Conservation (phyloP, 768 basidiomycete genomes). For the Xerocomus brunneocitrinus region DNA sequence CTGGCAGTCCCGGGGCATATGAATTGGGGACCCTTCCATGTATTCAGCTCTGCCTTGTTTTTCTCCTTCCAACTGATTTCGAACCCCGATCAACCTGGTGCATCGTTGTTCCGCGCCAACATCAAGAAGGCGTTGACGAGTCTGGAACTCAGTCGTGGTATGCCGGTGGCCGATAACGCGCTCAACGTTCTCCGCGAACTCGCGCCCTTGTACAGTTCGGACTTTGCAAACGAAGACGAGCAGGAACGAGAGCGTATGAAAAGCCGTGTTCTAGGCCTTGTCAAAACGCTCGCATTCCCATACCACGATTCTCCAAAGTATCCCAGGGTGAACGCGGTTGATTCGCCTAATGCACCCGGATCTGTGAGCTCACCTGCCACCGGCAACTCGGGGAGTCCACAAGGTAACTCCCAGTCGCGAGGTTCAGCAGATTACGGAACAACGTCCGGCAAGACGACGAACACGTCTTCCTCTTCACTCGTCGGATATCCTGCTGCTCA, state of each 20-base stretch:
- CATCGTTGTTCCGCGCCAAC: conserved; percentile 68
- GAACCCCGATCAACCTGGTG: conserved; percentile 75
- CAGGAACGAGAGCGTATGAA: conserved; percentile 58
- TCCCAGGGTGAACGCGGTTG: conserved; percentile 42
- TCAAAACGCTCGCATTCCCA: conserved; percentile 77
- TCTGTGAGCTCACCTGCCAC: conserved; percentile 52
- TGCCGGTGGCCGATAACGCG: conserved; percentile 70
- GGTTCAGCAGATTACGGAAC: conserved; percentile 25
- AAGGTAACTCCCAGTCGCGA: conserved; percentile 18
- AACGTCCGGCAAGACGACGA: conserved; percentile 16
- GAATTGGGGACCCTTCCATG: conserved; percentile 80
- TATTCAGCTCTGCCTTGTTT: conserved; percentile 85
- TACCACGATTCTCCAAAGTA: conserved; percentile 64
- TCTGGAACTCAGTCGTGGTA: conserved; percentile 60
- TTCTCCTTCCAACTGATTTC: conserved; percentile 86
- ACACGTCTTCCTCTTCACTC: conserved; percentile 24
- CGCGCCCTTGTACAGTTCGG: conserved; percentile 66
- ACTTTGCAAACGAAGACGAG: conserved; percentile 46
- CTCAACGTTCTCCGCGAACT: conserved; percentile 66
- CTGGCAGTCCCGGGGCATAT: conserved; percentile 77
- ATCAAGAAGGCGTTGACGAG: conserved; percentile 65
- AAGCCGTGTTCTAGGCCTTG: conserved; percentile 56
- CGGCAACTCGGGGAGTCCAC: conserved; percentile 56
- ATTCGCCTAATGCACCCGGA: conserved; percentile 45
- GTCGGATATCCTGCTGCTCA: conserved; percentile 21